Evolutionary conservation across 1,139 yeast species (phyloP).

Genomic region (Eremothecium coryli): DNA sequence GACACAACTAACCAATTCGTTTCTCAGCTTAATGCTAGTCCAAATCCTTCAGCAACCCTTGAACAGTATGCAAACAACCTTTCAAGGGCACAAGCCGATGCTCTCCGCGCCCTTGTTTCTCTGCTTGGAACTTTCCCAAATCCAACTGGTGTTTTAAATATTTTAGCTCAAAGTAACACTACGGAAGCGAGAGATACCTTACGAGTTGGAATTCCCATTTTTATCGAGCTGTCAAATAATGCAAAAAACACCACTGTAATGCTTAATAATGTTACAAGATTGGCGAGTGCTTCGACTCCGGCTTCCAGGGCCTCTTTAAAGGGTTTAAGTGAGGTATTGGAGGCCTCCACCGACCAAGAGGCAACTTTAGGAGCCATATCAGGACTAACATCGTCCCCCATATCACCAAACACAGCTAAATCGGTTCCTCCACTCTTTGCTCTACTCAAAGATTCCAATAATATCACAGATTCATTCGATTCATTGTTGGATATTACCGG

Average conservation of each 20-base stretch:
- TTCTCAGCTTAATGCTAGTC: too few relatives aligned
- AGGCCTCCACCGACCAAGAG: constrained; percentile 20
- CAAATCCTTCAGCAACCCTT: too few relatives aligned
- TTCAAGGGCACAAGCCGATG: too few relatives aligned
- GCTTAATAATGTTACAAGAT: constrained; percentile 15
- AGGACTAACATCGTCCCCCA: constrained; percentile 13
- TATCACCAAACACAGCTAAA: constrained; percentile 8
- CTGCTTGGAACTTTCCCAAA: too few relatives aligned
- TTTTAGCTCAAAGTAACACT: too few relatives aligned
- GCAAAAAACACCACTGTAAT: constrained; percentile 20
- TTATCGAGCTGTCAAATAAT: constrained; percentile 13
- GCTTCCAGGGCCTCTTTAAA: constrained; percentile 19
- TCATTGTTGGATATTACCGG: constrained; percentile 22
- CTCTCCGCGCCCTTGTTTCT: too few relatives aligned
- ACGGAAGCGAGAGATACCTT: too few relatives aligned
- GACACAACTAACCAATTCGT: too few relatives aligned
- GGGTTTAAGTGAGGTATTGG: constrained; percentile 19
- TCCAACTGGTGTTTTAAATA: too few relatives aligned
- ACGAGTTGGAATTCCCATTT: too few relatives aligned
- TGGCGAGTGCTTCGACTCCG: constrained; percentile 13
- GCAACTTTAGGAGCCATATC: constrained; percentile 18
- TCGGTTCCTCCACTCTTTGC: constrained; percentile 22
- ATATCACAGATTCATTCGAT: constrained; percentile 24
- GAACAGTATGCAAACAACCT: too few relatives aligned
- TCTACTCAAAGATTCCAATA: constrained; percentile 20